Conservation (phyloP, 305 asterid genomes). For the Euphrasia arctica region DNA sequence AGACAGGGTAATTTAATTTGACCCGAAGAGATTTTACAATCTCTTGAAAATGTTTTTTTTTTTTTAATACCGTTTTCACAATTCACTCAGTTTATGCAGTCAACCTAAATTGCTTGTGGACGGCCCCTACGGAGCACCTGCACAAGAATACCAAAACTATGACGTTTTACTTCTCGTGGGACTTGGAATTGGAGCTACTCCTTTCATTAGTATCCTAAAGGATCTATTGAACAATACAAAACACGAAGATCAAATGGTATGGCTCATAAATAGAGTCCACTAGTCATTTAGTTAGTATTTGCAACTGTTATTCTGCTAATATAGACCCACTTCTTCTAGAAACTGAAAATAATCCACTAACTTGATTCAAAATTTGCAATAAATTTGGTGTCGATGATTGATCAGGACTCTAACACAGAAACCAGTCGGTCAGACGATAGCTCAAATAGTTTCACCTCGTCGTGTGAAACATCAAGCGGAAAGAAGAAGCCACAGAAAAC, state of each 20-base stretch:
- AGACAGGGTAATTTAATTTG: conserved; percentile 52
- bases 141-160: conserved; percentile 83
- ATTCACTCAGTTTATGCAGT: conserved; percentile 36
- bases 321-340: no score
- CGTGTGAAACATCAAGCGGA: conserved; percentile 45
- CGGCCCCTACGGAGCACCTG: conserved; percentile 96
- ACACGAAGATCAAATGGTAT: conserved; percentile 63
- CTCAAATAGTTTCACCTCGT: conserved; percentile 62
- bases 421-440: conserved; percentile 71
- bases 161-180: conserved; percentile 84
- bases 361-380: conserved; percentile 14
- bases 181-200: conserved; percentile 93
- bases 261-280: conserved; percentile 3
- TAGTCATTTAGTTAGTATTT: no score
- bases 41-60: conserved; percentile 8
- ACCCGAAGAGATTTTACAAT: conserved; percentile 10
- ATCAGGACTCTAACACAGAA: conserved; percentile 72
- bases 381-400: conserved; percentile 17
- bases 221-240: conserved; percentile 73
- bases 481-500: conserved; percentile 55
- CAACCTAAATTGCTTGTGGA: conserved; percentile 74
- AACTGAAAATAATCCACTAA: no score
- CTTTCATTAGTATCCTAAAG: conserved; percentile 83
- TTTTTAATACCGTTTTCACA: background rate
- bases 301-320: background rate